Base-by-base conservation (phyloP, 805 yeast species). In the Huiozyma naganishii region DNA sequence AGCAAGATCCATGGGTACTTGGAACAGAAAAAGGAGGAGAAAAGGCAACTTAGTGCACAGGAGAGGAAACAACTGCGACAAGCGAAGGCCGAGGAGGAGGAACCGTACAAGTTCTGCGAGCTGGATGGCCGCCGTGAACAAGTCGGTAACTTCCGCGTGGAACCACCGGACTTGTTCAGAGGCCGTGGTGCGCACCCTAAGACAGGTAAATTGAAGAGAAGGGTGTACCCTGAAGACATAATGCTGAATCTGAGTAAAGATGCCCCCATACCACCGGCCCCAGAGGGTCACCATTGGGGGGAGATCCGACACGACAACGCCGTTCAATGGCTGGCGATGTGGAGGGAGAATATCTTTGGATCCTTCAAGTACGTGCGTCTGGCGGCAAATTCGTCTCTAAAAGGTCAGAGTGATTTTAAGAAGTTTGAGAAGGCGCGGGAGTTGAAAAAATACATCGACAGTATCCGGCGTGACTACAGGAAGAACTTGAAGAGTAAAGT, bases 121-220 rank as follows among this genome's bases (percentile, higher is more conserved):
- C 67, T 90, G 40, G 86, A 90, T 59, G 97, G 96, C 12, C 74
- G 95, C 52, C 82, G 76, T 55, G 96, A 90, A 57, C 89, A 81
- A 54, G 94, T 90, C 29, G 97, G 97, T 27, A 90, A 90, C 60
- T 90, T 90, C 62, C 72, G 90, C 57, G 80, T 90, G 40, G 98
- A 90, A 70, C 97, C 97, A 30, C 97, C 98, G 0, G 97, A 95
- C 1, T 68, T 90, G 44, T 90, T 89, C 60, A 73, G 97, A 63
- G 98, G 97, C 37, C 83, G 97, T 63, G 97, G 97, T 57, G 88
- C 90, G 0, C 97, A 89, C 62, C 97, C 97, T 12, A 87, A 84
- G 62, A 89, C 97, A 1, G 98, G 98, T 37, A 85, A 82, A 59
- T 66, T 88, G 45, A 90, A 90, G 61, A 76, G 81, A 54, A 74